phyloP scores from a whole-genome alignment of 768 basidiomycete genomes.

The Boletellus emodensis region DNA sequence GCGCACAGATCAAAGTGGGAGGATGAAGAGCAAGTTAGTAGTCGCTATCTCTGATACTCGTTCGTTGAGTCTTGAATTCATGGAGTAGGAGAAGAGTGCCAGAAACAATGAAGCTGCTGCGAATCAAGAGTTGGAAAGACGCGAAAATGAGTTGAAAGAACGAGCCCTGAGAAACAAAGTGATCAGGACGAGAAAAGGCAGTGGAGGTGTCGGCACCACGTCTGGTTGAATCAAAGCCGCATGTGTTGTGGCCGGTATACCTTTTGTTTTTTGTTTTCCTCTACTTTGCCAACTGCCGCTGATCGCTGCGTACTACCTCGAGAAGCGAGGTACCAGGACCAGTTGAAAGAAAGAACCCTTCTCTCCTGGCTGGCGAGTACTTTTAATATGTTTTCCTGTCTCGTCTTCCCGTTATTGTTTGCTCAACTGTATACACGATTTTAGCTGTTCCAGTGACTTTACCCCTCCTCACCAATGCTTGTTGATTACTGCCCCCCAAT shows the following conservation, averaged over 20 bases:
- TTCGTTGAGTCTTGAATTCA: constrained; percentile 8
- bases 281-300: constrained; percentile 12
- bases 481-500: constrained; percentile 21
- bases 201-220: constrained; percentile 17
- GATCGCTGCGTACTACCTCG: constrained; percentile 20
- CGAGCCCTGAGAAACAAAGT: constrained; percentile 81
- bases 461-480: constrained; percentile 12
- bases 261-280: constrained; percentile 16
- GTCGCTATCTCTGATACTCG: constrained; percentile 3
- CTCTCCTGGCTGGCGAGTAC: constrained; percentile 19
- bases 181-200: constrained; percentile 60
- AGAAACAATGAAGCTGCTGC: constrained; percentile 2
- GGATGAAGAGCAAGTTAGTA: constrained; percentile 31
- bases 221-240: constrained; percentile 18
- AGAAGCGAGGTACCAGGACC: constrained; percentile 23
- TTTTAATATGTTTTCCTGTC: constrained; percentile 17
- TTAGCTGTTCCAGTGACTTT: constrained; percentile 16
- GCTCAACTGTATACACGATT: constrained; percentile 23
- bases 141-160: constrained; percentile 81
- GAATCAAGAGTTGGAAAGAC: constrained; percentile 52
- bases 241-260: constrained; percentile 18
- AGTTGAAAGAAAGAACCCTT: constrained; percentile 16
- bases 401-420: constrained; percentile 2
- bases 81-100: constrained; percentile 20
- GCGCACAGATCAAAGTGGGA: constrained; percentile 55